Conservation (phyloP, 2,329 filamentous ascomycete genomes). For the Chrysosporium queenslandicum region DNA sequence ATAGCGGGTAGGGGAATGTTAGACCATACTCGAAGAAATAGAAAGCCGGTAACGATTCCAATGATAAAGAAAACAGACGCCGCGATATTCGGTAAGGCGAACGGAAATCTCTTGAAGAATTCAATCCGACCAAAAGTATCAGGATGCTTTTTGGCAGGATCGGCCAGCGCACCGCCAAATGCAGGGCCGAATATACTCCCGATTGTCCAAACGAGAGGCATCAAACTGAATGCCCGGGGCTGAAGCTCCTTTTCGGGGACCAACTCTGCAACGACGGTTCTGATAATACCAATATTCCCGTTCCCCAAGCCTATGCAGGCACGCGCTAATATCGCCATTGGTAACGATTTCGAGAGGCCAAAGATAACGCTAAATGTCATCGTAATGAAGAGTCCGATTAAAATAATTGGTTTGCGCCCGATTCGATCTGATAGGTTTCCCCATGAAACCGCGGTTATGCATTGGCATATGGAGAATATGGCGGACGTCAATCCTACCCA, state of each 20-base stretch:
- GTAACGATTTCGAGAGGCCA: slow-evolving; percentile 68
- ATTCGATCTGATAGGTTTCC: slow-evolving; percentile 65
- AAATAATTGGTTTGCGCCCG: slow-evolving; percentile 73
- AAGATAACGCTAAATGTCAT: slow-evolving; percentile 74
- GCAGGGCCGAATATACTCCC: slow-evolving; percentile 80
- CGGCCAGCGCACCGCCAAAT: slow-evolving; percentile 77
- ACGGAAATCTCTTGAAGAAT: slow-evolving; percentile 69
- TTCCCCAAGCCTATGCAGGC: slow-evolving; percentile 74
- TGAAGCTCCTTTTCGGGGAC: slow-evolving; percentile 79
- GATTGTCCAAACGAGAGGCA: slow-evolving; percentile 84
- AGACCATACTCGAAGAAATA: slow-evolving; percentile 60
- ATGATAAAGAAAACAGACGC: slow-evolving; percentile 65
- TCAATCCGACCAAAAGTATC: slow-evolving; percentile 52
- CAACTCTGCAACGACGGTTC: slow-evolving; percentile 87
- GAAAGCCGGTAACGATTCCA: slow-evolving; percentile 59
- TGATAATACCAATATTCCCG: slow-evolving; percentile 86
- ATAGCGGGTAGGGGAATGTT: not conserved
- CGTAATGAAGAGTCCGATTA: slow-evolving; percentile 62
- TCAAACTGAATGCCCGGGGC: slow-evolving; percentile 79
- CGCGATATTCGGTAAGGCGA: slow-evolving; percentile 72
- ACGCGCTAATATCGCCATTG: slow-evolving; percentile 69
- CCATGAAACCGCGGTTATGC: slow-evolving; percentile 62
- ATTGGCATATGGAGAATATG: slow-evolving; percentile 62
- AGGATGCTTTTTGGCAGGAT: slow-evolving; percentile 66
- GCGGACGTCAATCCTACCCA: slow-evolving; percentile 70